Base-by-base conservation (phyloP, 2,329 filamentous ascomycete species). In the Colletotrichum brevisporum region DNA sequence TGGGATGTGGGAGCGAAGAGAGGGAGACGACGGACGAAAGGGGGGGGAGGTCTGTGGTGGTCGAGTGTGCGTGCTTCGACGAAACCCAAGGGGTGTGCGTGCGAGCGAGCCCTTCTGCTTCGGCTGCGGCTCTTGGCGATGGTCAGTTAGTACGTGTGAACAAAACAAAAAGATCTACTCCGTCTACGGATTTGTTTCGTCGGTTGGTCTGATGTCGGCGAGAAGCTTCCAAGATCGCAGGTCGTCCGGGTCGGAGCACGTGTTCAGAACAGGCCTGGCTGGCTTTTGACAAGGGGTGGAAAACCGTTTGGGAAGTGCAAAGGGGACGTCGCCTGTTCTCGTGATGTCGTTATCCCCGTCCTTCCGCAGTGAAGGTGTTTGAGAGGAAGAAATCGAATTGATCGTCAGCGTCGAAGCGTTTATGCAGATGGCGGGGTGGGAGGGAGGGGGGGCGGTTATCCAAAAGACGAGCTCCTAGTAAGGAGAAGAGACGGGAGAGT, bases 161-260 rank as follows among this genome's bases (percentile, higher is more conserved):
- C 13, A 50, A 67, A 58, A 48, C 18, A 43, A n/a, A 43, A 50
- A 67, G 63, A 48, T 27, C 41, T 54, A 21, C 15, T 15, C 43
- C 27, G 18, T 50, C 5, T 21, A 21, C 12, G 21, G 55, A 54
- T 31, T 43, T 66, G 53, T 68, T 43, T 56, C 47, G 48, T 13
- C 27, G 51, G 63, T 63, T 63, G 62, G 55, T 69, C 67, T 67
- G 67, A 67, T 69, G 67, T 69, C 24, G 67, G 8, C 31, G 31
- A 36, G 48, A 52, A 69, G 62, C 67, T 56, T 56, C 56, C 52
- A 53, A 63, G 45, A 58, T 61, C 26, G 51, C 48, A 13, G 48
- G 58, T 50, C 61, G 50, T 66, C 47, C 41, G 5, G 48, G 56
- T 57, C 51, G 50, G 62, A 69, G 67, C 67, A 69, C 67, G 67